Evolutionary conservation across 371 early-diverging fungal species (phyloP), one percentile per base, ranked within the genome.

Genomic region (Parasitella parasitica): DNA sequence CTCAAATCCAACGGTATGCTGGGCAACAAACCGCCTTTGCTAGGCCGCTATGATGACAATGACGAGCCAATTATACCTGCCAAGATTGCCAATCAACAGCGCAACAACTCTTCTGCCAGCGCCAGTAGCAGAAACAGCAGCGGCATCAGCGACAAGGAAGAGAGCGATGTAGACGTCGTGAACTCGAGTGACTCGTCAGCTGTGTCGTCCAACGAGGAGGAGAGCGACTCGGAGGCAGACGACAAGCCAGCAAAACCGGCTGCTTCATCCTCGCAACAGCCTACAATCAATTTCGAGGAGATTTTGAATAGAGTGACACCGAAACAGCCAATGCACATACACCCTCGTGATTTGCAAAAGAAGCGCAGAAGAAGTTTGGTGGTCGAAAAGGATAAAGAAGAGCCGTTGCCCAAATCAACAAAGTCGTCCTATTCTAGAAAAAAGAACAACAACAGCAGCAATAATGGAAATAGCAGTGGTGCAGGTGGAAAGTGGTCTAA

Each of bases 231-330:
- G 15, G 65, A 48, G 15, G 37, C 16, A 32, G 58, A 36, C 8
- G 57, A 59, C 15, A 53, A 59, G 11, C 22, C 43, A 7, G 22
- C 20, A 9, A 43, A 43, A 20, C 22, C 43, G 5, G 18, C 43
- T 20, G 9, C 41, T 18, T 41, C 41, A 20, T 37, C 30, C 0
- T 24, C 56, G 12, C 28, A 53, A 3, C 43, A 18, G 11, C 22
- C 43, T 41, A 61, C 67, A 2, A 30, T 72, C 26, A 70, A 78
- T 36, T 55, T 75, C 15, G 73, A 78, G 32, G 77, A 73, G 32
- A 52, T 80, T n/a, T 34, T 75, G 4, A 73, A 67, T 32, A 66
- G 78, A n/a, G 75, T 75, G 1, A 66, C 71, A 13, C 13, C 35
- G 4, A 46, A 60, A 15, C 67, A 57, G 20, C 61, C 54, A 4